Percentiles rank a stretch among this genome's conserved stretches.
Conservation (phyloP, 371 early-diverging fungal genomes). For the Rhizomucor miehei region DNA sequence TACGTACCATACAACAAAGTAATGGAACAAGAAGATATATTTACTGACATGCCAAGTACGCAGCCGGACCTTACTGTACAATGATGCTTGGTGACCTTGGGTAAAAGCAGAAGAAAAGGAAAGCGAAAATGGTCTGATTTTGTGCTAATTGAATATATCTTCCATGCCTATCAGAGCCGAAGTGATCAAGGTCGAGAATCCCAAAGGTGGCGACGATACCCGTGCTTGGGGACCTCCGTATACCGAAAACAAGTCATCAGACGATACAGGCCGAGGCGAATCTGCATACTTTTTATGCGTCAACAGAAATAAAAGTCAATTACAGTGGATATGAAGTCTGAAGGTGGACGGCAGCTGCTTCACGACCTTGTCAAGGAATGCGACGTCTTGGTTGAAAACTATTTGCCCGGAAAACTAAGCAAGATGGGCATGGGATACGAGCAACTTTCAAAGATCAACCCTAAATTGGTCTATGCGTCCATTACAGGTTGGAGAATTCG, state of each 20-base stretch:
- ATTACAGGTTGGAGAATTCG: constrained; percentile 77
- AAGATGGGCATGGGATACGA: constrained; percentile 78
- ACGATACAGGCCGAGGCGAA: constrained; percentile 49
- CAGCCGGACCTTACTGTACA: constrained; percentile 81
- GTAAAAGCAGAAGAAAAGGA: constrained; percentile 31
- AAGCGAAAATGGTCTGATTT: background rate
- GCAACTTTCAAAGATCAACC: constrained; percentile 65
- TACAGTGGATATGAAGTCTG: constrained; percentile 78
- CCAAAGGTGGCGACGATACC: constrained; percentile 82
- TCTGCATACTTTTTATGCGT: constrained; percentile 88
- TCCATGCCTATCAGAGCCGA: constrained; percentile 68
- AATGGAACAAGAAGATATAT: constrained; percentile 1
- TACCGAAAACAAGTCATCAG: constrained; percentile 42
- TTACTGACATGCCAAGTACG: constrained; percentile 1
- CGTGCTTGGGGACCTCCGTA: constrained; percentile 84
- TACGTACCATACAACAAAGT: constrained; percentile 16
- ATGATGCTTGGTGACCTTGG: constrained; percentile 89
- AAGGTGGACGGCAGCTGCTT: constrained; percentile 63
- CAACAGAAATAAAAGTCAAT: constrained; percentile 91
- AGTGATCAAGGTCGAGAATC: constrained; percentile 87
- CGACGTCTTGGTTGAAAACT: constrained; percentile 91
- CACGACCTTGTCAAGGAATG: constrained; percentile 61
- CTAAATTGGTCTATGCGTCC: constrained; percentile 84
- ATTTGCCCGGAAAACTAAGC: constrained; percentile 83
- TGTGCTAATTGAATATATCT: background rate